A percentile compares a stretch with the other conserved stretches of the same genome.
Evolutionary conservation across 1,284 basidiomycete species (phyloP).

Genomic region (Cryptococcus sp.): DNA sequence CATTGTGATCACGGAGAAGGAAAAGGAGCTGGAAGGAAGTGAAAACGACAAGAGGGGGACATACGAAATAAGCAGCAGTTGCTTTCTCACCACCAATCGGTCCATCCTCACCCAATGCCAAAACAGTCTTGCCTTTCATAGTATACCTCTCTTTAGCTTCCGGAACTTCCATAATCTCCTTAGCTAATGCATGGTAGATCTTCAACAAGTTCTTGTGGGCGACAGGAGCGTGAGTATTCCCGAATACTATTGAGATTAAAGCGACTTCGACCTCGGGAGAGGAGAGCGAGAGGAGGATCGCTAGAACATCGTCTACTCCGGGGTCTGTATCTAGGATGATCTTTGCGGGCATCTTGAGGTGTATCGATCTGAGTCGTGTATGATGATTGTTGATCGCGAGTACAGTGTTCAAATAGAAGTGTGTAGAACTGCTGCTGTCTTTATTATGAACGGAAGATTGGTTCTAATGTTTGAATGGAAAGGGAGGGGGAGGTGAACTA

Average conservation of each 20-base stretch:
- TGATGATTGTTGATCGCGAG: too few relatives aligned
- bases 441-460: too few relatives aligned
- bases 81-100: constrained; percentile 74
- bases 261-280: constrained; percentile 60
- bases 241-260: constrained; percentile 71
- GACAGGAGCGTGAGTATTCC: constrained; percentile 62
- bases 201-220: constrained; percentile 66
- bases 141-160: constrained; percentile 59
- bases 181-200: constrained; percentile 65
- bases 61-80: constrained; percentile 75
- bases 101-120: constrained; percentile 62
- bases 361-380: too few relatives aligned
- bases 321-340: constrained; percentile 48
- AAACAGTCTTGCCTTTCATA: constrained; percentile 63
- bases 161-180: constrained; percentile 61
- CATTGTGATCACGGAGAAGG: too few relatives aligned
- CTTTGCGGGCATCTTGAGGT: constrained; percentile 32
- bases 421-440: too few relatives aligned
- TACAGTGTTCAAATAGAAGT: too few relatives aligned
- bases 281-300: constrained; percentile 42
- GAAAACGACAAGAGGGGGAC: constrained; percentile 9
- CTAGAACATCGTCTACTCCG: constrained; percentile 86
- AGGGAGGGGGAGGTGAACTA: too few relatives aligned
- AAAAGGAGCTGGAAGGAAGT: background rate
- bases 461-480: too few relatives aligned